A percentile compares a stretch with the other conserved stretches of the same genome.
Conservation (phyloP, 305 asterid genomes). For the Solanum aculeatissimum region DNA sequence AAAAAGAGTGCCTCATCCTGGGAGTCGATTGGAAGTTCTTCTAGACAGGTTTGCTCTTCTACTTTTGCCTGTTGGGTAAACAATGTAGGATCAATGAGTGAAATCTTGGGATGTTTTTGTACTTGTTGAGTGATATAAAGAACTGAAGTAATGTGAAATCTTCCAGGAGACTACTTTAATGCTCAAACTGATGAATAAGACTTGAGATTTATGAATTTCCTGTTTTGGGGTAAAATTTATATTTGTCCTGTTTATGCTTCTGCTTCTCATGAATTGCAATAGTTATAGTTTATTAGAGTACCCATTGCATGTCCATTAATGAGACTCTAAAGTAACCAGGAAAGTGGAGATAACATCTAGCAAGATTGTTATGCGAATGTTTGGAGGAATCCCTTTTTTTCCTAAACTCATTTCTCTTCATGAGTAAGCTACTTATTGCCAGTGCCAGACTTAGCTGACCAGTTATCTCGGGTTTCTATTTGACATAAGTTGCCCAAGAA, state of each 20-base stretch:
- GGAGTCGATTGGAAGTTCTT: slow-evolving; percentile 15
- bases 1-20: background rate
- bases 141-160: background rate
- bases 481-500: background rate
- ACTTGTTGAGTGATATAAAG: background rate
- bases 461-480: background rate
- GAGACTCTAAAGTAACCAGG: background rate
- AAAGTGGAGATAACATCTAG: background rate
- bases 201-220: background rate
- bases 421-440: background rate
- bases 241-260: background rate
- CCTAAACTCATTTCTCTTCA: background rate
- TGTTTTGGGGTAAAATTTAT: background rate
- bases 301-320: background rate
- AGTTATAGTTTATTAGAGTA: background rate
- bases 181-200: background rate
- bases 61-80: background rate
- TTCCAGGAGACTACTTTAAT: background rate
- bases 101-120: background rate
- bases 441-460: background rate
- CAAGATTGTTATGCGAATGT: background rate
- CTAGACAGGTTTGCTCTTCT: slow-evolving; percentile 33
- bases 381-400: background rate
- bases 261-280: background rate
- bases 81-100: background rate